Evolutionary conservation across 2,329 filamentous ascomycete genomes (phyloP).

Genomic region (Stagonosporopsis chrysanthemi): DNA sequence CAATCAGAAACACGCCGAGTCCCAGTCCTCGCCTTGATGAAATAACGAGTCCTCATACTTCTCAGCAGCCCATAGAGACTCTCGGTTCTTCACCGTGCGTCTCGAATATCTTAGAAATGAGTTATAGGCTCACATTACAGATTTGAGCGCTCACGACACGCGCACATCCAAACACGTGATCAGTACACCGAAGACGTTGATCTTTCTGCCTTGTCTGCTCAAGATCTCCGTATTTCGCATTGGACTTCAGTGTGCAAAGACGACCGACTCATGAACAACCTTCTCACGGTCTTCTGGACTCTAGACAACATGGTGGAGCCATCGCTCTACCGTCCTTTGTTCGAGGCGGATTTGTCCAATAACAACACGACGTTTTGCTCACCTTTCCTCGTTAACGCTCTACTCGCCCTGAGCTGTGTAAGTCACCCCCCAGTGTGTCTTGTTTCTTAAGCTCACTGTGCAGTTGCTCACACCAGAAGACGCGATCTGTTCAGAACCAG

Average conservation of each 20-base stretch:
- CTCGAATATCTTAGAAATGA: background rate
- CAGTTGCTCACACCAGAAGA: background rate
- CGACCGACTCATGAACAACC: background rate
- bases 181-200: background rate
- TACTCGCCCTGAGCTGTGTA: slow-evolving; percentile 4
- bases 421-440: background rate
- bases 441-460: background rate
- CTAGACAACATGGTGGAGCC: background rate
- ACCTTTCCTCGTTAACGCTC: slow-evolving; percentile 2
- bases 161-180: background rate
- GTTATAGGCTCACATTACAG: background rate
- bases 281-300: background rate
- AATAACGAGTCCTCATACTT: background rate
- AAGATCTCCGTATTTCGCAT: background rate
- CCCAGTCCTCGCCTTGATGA: background rate
- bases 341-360: background rate
- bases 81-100: background rate
- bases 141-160: background rate
- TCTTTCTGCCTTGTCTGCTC: background rate
- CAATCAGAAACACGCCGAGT: background rate
- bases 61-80: background rate
- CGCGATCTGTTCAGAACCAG: background rate
- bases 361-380: background rate
- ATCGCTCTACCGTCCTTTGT: background rate
- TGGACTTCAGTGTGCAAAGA: slow-evolving; percentile 1